A percentile compares a stretch with the other conserved stretches of the same genome.
phyloP scores from a whole-genome alignment of 495 filamentous ascomycete genomes.

The Trichoderma orchidacearum region DNA sequence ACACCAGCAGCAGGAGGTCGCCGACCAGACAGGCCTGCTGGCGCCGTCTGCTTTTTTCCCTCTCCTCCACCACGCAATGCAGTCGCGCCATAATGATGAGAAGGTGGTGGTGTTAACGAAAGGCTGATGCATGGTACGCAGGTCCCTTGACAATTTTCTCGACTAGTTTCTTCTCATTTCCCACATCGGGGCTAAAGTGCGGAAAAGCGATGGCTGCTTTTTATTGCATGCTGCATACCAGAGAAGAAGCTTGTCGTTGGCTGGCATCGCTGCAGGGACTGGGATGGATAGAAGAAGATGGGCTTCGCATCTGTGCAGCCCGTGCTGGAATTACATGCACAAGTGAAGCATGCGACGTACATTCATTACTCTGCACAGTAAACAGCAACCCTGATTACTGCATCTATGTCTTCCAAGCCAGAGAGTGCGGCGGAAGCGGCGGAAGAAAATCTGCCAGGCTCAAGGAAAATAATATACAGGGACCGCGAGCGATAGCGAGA shows the following conservation, averaged over 20 bases:
- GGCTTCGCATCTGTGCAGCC: too few species aligned
- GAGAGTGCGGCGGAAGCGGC: neutral
- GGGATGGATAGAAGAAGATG: too few species aligned
- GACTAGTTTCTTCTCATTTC: neutral
- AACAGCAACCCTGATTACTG: neutral
- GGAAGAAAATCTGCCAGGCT: neutral
- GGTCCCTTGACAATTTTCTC: too few species aligned
- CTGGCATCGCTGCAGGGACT: neutral
- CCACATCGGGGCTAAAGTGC: neutral
- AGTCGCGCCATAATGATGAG: neutral
- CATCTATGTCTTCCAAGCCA: neutral
- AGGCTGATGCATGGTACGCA: too few species aligned
- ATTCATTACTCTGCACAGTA: too few species aligned
- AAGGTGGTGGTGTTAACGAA: neutral
- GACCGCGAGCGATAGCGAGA: too few species aligned
- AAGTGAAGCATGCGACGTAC: too few species aligned
- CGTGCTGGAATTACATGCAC: too few species aligned
- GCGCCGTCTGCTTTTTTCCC: too few species aligned
- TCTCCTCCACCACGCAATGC: neutral
- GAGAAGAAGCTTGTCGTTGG: neutral
- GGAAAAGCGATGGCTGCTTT: neutral
- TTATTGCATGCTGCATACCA: neutral
- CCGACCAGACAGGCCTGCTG: neutral
- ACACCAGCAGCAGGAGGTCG: neutral
- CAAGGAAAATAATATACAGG: neutral